Evolutionary conservation across 208 protist genomes (phyloP).

Genomic region (Acanthamoeba lenticulata): DNA sequence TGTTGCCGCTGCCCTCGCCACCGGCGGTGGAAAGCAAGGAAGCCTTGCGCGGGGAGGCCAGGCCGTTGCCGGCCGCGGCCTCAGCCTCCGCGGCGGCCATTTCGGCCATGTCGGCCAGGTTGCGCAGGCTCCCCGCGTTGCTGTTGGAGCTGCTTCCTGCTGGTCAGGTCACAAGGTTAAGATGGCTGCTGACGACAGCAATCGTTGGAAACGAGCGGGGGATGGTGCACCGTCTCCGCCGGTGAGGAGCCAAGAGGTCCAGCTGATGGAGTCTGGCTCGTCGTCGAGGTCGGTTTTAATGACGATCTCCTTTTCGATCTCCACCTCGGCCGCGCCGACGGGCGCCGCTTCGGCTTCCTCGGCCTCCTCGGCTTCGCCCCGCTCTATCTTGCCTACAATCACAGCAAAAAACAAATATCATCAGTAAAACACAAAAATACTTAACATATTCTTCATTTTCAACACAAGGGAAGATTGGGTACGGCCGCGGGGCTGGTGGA

Average conservation of each 20-base stretch:
- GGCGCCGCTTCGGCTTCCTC: not conserved
- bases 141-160: no score
- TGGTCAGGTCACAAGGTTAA: no score
- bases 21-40: no score
- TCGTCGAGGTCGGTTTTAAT: not conserved
- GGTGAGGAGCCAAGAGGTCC: not conserved
- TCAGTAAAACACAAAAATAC: not conserved
- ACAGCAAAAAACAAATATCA: no score
- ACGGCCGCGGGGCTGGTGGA: not conserved
- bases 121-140: no score
- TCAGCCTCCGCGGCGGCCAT: no score
- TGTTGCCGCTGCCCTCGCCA: no score
- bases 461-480: not conserved
- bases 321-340: not conserved
- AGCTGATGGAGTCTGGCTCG: slow-evolving; percentile 6
- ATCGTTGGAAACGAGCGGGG: not conserved
- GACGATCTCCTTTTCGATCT: not conserved
- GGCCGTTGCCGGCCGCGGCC: no score
- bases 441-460: not conserved
- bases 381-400: not conserved
- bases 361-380: not conserved
- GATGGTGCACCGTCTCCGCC: not conserved
- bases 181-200: no score
- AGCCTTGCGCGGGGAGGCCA: no score
- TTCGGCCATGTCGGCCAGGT: no score